Base-by-base conservation (phyloP, 345 rosid genomes). In the Firmiana major region DNA sequence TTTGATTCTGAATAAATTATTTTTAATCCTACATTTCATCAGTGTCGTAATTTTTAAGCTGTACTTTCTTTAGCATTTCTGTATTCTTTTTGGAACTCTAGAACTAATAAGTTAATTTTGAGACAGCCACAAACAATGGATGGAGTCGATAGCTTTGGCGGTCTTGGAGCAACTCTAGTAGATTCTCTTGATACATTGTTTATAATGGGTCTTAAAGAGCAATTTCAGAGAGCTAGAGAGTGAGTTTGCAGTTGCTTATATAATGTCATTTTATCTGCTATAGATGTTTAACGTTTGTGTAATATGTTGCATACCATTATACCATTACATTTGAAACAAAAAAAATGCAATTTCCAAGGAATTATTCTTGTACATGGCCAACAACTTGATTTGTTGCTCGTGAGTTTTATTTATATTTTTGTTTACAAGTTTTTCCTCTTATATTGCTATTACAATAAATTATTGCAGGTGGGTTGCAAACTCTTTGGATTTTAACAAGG, bases 91-190 rank as follows among this genome's bases (percentile, higher is more conserved):
- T 5, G 3, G 34, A 22, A 13, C 19, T 71, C 9, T 54, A 6
- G 34, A 40, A 57, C 43, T 65, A 74, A 70, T 43, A 22, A 75
- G 38, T 36, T 79, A 45, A 54, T 80, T 64, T 36, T 31, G 4
- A 57, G n/a, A 63, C 87, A 94, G 98, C 99, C 98, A n/a, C 97
- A 91, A 65, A 75, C 97, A 58, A 91, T 84, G 91, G 86, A 86
- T 85, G 99, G 98, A 42, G 82, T 90, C 65, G 86, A 97, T 83
- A 94, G 95, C 89, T 97, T 97, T 81, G 99, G 99, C 81, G 97
- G 98, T 48, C 97, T 97, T 58, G 99, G 99, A 79, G 99, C 97
- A 84, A 91, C 99, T 55, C 83, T 95, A 63, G 57, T 95, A 74
- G 95, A 92, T 81, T 77, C 91, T 77, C 94, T 96, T 24, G 99